These are phyloP conservation scores for Eucalyptus victrix DNA, from an alignment of 345 rosid genomes.

Conservation along the genomic window DNA sequence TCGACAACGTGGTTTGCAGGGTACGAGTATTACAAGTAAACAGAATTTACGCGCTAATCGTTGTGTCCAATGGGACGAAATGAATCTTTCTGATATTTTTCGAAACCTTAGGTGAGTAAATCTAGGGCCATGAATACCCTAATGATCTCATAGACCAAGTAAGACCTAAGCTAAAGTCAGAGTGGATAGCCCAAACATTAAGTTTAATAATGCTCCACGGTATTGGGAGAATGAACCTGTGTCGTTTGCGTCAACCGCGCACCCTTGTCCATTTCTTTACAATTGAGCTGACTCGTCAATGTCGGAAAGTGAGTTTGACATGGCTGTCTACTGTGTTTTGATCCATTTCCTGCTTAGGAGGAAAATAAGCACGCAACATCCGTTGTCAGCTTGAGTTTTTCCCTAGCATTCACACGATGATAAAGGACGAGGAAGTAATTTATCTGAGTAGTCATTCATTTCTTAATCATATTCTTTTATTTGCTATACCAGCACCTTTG, in stretches of 20 bases:
- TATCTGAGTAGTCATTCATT: neutral
- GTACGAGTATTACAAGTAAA: neutral
- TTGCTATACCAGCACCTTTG: constrained; percentile 29
- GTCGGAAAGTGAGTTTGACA: neutral
- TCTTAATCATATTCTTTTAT: neutral
- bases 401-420: neutral
- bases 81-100: too few species aligned
- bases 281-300: neutral
- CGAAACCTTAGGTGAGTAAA: neutral
- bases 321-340: neutral
- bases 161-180: neutral
- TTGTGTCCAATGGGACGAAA: neutral
- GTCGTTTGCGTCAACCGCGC: neutral
- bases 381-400: neutral
- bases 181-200: neutral
- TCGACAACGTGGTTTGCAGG: neutral
- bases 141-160: neutral
- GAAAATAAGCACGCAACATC: neutral
- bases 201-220: neutral
- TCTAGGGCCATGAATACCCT: neutral
- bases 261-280: neutral
- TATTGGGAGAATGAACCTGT: neutral
- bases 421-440: neutral
- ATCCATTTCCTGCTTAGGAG: neutral
- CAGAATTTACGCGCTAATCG: neutral